Evolutionary conservation across 352 stramenopile genomes (phyloP).

Genomic region (Pythium apleroticum): DNA sequence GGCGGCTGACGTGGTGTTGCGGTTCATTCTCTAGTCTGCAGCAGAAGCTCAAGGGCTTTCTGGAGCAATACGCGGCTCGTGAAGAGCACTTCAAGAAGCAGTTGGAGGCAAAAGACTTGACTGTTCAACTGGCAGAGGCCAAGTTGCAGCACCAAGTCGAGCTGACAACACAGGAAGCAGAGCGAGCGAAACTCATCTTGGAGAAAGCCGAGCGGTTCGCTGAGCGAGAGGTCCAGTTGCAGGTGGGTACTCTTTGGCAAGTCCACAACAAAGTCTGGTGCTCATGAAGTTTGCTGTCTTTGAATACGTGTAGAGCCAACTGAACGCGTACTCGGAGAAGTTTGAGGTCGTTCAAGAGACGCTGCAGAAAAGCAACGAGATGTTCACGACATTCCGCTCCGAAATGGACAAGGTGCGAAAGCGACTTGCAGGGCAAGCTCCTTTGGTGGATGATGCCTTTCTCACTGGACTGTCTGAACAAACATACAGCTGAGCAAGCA

Average conservation of each 20-base stretch:
- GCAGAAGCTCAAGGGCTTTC: conserved; percentile 80
- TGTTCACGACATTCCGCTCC: conserved; percentile 82
- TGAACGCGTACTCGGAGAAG: conserved; percentile 85
- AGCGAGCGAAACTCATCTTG: conserved; percentile 74
- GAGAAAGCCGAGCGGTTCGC: conserved; percentile 84
- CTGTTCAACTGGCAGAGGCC: conserved; percentile 74
- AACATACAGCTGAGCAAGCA: conserved; percentile 64
- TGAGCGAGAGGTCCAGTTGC: conserved; percentile 68
- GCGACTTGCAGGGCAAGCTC: background rate
- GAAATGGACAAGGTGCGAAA: conserved; percentile 79
- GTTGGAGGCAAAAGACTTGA: conserved; percentile 81
- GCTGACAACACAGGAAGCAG: conserved; percentile 62
- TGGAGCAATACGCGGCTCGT: conserved; percentile 75
- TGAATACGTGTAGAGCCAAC: conserved; percentile 36
- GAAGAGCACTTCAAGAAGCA: conserved; percentile 87
- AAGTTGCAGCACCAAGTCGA: conserved; percentile 82
- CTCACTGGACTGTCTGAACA: background rate
- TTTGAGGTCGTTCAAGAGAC: conserved; percentile 86
- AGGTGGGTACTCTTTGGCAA: conserved; percentile 38
- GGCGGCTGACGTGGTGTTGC: too few relatives aligned
- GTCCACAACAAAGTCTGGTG: too few relatives aligned
- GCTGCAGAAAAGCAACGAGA: conserved; percentile 82
- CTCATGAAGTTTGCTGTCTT: background rate
- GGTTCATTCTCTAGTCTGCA: conserved; percentile 39
- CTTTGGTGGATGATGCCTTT: background rate